Percentiles rank a stretch among this genome's conserved stretches.
These are phyloP conservation scores for Theileria annulata DNA, from an alignment of 169 alveolate genomes.

Conservation along the genomic window DNA sequence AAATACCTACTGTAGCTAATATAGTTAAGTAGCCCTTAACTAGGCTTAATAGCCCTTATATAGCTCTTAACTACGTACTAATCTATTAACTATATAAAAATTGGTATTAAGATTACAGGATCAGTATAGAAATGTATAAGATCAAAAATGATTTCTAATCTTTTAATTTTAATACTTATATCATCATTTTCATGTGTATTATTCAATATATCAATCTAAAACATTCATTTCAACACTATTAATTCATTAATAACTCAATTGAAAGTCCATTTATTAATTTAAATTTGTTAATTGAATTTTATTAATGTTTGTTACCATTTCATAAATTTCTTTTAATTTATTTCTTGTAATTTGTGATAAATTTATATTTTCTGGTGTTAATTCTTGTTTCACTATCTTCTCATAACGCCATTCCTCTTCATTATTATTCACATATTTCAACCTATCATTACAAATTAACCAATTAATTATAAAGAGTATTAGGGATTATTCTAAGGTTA, in stretches of 20 bases:
- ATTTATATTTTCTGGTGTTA: constrained; percentile 37
- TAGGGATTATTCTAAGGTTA: no score
- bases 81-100: not conserved
- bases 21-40: no score
- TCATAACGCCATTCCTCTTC: constrained; percentile 57
- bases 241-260: no score
- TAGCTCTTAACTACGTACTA: not conserved
- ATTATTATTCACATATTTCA: constrained; percentile 8
- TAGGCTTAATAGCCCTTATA: not conserved
- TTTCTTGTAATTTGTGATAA: constrained; percentile 50
- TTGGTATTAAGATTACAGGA: constrained; percentile 45
- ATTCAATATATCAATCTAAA: not conserved
- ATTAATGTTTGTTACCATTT: constrained; percentile 25
- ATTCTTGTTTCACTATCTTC: constrained; percentile 44
- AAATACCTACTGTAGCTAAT: no score
- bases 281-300: no score
- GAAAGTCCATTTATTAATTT: no score
- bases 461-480: no score
- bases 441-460: constrained; percentile 10
- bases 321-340: constrained; percentile 23
- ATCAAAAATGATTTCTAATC: constrained; percentile 37
- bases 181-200: not conserved
- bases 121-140: constrained; percentile 32
- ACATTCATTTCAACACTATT: no score
- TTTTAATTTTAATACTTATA: constrained; percentile 10